Base-by-base conservation (phyloP, 495 filamentous ascomycete genomes). In the Penicillium cataractarum region DNA sequence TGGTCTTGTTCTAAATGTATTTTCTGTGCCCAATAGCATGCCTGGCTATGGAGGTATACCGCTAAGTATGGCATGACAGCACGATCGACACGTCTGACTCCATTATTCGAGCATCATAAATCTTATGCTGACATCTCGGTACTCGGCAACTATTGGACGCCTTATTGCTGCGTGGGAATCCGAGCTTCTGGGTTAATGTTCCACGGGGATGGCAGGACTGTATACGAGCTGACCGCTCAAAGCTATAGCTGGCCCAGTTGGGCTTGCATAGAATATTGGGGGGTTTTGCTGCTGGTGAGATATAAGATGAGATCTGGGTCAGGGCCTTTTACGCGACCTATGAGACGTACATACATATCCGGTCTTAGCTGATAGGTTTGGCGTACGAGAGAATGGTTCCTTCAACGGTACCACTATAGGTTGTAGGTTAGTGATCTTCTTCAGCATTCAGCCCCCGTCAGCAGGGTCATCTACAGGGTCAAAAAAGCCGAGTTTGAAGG, bases 1-100 rank as follows among this genome's bases (percentile, higher is more conserved):
- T 63, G 60, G 60, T 53, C 35, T 51, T 57, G 60, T 63, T 63
- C 56, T 6, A 40, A 53, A 63, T 37, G 1, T 19, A 44, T 46
- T 21, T 46, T 46, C 21, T 22, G 8, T 17, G 22, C 19, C 32
- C 51, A 27, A 42, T n/a, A 56, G 19, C 21, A 9, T 39, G 32
- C 52, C 39, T 55, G n/a, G 32, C 17, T 21, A 5, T 54, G 8
- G 29, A 12, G 17, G 13, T 27, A 40, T 56, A n/a, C 21, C 7
- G 29, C 3, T 7, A 15, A 17, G 22, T 27, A 42, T 56, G n/a
- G 21, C 35, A 39, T 40, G 32, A 33, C 55, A 57, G 17, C n/a
- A 17, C 29, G 55, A 57, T 57, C 39, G 27, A 57, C 27, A 57
- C 40, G 40, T 46, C 39, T 26, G 4, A 24, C 40, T 44, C 5